phyloP scores from a whole-genome alignment of 306 rosid species.

The Vicia faba region DNA sequence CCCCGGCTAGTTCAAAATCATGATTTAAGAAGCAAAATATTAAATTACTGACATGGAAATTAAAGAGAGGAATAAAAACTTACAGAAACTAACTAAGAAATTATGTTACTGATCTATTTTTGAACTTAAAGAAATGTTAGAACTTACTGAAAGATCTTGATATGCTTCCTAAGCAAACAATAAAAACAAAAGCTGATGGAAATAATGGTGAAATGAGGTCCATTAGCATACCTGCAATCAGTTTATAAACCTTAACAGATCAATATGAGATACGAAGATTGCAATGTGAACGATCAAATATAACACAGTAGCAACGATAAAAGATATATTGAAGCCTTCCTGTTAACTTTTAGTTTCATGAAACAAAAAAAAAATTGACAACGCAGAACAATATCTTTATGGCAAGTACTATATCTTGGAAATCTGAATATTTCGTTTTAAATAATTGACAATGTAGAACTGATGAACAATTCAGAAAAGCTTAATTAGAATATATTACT shows the following conservation, averaged over 20 bases:
- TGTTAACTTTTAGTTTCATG: too few species aligned
- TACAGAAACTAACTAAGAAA: slow-evolving; percentile 3
- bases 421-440: too few species aligned
- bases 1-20: slow-evolving; percentile 71
- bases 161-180: slow-evolving; percentile 92
- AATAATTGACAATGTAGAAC: too few species aligned
- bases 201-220: slow-evolving; percentile 91
- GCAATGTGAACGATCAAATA: slow-evolving; percentile 25
- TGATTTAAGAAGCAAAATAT: slow-evolving; percentile 26
- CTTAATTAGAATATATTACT: too few species aligned
- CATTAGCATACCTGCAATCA: slow-evolving; percentile 91
- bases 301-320: slow-evolving; percentile 11
- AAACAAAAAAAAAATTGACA: too few species aligned
- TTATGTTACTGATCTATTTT: slow-evolving; percentile 21
- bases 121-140: slow-evolving; percentile 5
- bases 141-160: slow-evolving; percentile 99
- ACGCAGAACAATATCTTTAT: too few species aligned
- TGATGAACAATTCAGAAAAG: too few species aligned
- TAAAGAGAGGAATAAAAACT: background rate
- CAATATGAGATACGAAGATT: slow-evolving; percentile 22
- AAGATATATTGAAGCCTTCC: background rate
- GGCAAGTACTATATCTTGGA: too few species aligned
- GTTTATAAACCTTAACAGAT: slow-evolving; percentile 32
- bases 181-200: slow-evolving; percentile 82
- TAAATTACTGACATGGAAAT: background rate